Conservation (phyloP, 2,329 filamentous ascomycete genomes). For the Colletotrichum godetiae region DNA sequence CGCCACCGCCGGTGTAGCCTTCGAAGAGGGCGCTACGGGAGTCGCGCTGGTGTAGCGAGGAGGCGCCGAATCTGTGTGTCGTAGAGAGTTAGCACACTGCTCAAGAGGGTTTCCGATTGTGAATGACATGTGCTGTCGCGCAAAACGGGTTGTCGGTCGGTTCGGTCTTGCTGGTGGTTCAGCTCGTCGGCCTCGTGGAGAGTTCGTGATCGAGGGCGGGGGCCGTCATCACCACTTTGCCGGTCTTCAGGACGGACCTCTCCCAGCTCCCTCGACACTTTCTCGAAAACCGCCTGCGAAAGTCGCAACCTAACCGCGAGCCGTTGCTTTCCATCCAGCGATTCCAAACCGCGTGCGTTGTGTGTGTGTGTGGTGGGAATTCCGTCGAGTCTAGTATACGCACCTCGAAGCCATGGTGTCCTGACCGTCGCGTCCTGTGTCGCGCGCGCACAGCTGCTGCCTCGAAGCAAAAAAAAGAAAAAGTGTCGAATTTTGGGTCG, state of each 20-base stretch:
- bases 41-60: conserved; percentile 79
- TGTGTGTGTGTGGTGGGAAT: background rate
- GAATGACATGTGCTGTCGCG: background rate
- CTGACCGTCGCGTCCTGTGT: background rate
- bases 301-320: background rate
- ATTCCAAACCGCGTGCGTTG: background rate
- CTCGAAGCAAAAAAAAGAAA: background rate
- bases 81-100: background rate
- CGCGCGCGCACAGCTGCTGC: background rate
- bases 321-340: background rate
- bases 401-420: conserved; percentile 35
- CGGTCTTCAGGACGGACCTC: no score
- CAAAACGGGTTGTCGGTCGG: background rate
- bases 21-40: conserved; percentile 80
- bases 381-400: conserved; percentile 1
- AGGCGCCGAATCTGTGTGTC: conserved; percentile 70
- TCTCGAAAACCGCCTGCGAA: no score
- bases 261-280: no score
- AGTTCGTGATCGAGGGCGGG: no score
- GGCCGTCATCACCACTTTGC: no score
- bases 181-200: no score
- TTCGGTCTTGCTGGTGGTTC: no score
- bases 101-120: background rate
- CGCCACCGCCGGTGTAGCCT: conserved; percentile 66
- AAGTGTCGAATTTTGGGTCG: background rate